phyloP scores from a whole-genome alignment of 1,139 yeast genomes.

The Pneumocystis sp. region DNA sequence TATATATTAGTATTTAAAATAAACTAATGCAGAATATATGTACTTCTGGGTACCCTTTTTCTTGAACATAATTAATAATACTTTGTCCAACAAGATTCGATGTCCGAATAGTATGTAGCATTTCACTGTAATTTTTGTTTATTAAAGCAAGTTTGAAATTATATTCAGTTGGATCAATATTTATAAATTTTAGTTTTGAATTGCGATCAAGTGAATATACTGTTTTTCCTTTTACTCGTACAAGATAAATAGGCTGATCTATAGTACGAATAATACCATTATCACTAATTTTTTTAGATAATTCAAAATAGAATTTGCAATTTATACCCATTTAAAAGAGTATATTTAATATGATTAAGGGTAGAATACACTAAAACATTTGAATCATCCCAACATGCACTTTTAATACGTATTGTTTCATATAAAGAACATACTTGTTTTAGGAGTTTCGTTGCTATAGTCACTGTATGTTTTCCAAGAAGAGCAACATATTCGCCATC shows the following conservation, averaged over 20 bases:
- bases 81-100: slow-evolving; percentile 95
- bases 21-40: slow-evolving; percentile 20
- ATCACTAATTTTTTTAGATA: slow-evolving; percentile 28
- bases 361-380: slow-evolving; percentile 88
- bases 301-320: background rate
- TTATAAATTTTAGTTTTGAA: slow-evolving; percentile 65
- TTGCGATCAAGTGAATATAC: slow-evolving; percentile 72
- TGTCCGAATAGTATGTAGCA: slow-evolving; percentile 68
- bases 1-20: slow-evolving; percentile 14
- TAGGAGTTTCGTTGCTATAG: slow-evolving; percentile 67
- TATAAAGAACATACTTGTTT: slow-evolving; percentile 75
- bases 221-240: slow-evolving; percentile 52
- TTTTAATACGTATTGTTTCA: slow-evolving; percentile 91
- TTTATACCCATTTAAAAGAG: slow-evolving; percentile 57
- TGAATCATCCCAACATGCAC: slow-evolving; percentile 96
- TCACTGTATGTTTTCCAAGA: slow-evolving; percentile 81
- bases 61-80: slow-evolving; percentile 85
- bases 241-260: slow-evolving; percentile 76
- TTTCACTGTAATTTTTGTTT: slow-evolving; percentile 81
- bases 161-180: slow-evolving; percentile 92
- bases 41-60: slow-evolving; percentile 79
- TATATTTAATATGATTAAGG: slow-evolving; percentile 86
- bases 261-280: slow-evolving; percentile 85
- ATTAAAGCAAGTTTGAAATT: slow-evolving; percentile 88
- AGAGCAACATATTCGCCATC: slow-evolving; percentile 84